These are phyloP conservation scores for Phytophthora pistaciae DNA, from an alignment of 352 stramenopile genomes.

Conservation along the genomic window DNA sequence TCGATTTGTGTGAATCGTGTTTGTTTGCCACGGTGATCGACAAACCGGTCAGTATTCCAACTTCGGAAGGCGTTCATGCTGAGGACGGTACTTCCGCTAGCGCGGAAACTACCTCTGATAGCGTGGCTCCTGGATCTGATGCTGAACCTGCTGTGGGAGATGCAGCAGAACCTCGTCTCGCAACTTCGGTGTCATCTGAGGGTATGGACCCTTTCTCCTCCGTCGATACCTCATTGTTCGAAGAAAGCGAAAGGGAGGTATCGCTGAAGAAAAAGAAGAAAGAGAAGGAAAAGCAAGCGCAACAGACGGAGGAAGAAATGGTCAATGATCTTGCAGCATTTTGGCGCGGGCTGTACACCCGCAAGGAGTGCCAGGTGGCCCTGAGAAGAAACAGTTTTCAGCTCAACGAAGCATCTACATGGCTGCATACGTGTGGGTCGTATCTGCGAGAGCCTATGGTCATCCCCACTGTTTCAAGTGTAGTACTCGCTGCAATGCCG, in stretches of 20 bases:
- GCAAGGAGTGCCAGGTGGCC: constrained; percentile 68
- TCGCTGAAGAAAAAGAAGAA: constrained; percentile 31
- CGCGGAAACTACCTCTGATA: constrained; percentile 6
- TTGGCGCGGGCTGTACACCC: constrained; percentile 71
- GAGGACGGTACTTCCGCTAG: constrained; percentile 2
- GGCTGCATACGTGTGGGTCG: constrained; percentile 53
- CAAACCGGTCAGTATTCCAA: constrained; percentile 22
- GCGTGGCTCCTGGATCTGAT: constrained; percentile 2
- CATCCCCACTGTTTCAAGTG: constrained; percentile 45
- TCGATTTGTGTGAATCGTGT: constrained; percentile 78
- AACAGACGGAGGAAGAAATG: constrained; percentile 40
- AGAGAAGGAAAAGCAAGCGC: constrained; percentile 21
- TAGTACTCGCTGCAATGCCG: constrained; percentile 40
- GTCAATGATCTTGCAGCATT: constrained; percentile 56
- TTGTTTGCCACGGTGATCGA: constrained; percentile 49
- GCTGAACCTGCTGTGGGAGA: neutral
- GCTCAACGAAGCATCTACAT: constrained; percentile 51
- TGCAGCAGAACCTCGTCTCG: constrained; percentile 2
- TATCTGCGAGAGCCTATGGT: constrained; percentile 57
- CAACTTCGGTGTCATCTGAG: constrained; percentile 8
- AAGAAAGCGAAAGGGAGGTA: constrained; percentile 28
- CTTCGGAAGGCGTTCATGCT: constrained; percentile 13
- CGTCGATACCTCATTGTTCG: constrained; percentile 44
- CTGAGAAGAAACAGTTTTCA: constrained; percentile 54
- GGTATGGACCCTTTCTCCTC: constrained; percentile 40